Conservation (phyloP, 139 green algal genomes). For the Diplosphaera chodatii region DNA sequence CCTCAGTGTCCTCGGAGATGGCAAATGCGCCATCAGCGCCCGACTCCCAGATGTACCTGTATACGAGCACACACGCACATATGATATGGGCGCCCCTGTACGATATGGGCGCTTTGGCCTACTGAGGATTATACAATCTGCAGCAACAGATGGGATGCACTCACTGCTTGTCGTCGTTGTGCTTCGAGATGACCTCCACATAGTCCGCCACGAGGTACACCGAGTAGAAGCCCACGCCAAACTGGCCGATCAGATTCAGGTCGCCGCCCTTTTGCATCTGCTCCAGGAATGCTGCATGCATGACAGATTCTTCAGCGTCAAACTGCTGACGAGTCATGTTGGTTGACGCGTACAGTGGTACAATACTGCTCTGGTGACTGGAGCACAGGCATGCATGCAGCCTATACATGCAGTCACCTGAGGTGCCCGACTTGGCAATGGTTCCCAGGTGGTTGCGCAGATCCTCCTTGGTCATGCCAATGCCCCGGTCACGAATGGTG, state of each 20-base stretch:
- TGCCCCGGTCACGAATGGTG: conserved; percentile 80
- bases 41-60: conserved; percentile 90
- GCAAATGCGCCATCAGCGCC: conserved; percentile 81
- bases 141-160: too few species aligned
- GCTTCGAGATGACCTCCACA: conserved; percentile 92
- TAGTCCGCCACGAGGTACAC: conserved; percentile 96
- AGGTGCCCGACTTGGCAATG: conserved; percentile 96
- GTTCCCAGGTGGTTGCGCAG: conserved; percentile 96
- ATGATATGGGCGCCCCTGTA: too few species aligned
- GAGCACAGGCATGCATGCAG: too few species aligned
- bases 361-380: too few species aligned
- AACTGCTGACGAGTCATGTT: too few species aligned
- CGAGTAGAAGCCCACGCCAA: conserved; percentile 99
- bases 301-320: too few species aligned
- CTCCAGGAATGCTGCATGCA: conserved; percentile 93
- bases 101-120: too few species aligned
- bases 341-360: too few species aligned
- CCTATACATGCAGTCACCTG: conserved; percentile 30
- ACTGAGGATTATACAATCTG: too few species aligned
- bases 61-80: too few species aligned
- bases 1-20: conserved; percentile 58
- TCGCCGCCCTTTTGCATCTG: conserved; percentile 88
- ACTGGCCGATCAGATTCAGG: conserved; percentile 98
- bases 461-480: conserved; percentile 97
- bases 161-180: conserved; percentile 38